phyloP scores from a whole-genome alignment of 2,329 filamentous ascomycete genomes.

The Pseudocercospora crystallina region DNA sequence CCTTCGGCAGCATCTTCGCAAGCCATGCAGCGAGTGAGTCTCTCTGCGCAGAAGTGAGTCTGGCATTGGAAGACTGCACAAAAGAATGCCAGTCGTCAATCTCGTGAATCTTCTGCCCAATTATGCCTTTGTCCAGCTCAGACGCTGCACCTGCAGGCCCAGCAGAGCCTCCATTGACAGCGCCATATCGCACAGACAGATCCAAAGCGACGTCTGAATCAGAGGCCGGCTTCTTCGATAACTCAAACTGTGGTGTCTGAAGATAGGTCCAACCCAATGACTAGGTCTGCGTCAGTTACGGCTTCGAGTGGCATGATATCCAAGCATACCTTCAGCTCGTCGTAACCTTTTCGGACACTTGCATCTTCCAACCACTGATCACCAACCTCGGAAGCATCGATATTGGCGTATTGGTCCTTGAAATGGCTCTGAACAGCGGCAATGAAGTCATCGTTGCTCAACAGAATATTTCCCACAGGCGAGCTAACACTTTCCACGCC shows the following conservation, averaged over 20 bases:
- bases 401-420: conserved; percentile 58
- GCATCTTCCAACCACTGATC: conserved; percentile 52
- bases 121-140: conserved; percentile 11
- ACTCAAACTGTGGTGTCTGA: conserved; percentile 79
- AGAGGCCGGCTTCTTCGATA: conserved; percentile 17
- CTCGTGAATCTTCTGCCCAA: conserved; percentile 50
- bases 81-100: conserved; percentile 33
- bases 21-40: too few species aligned
- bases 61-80: too few species aligned
- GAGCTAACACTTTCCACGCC: conserved; percentile 92
- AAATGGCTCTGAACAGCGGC: conserved; percentile 59
- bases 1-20: too few species aligned
- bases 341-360: conserved; percentile 61
- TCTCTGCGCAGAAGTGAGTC: too few species aligned
- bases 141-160: conserved; percentile 7
- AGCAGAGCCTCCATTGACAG: conserved; percentile 51
- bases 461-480: conserved; percentile 73
- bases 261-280: conserved; percentile 74
- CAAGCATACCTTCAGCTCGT: conserved; percentile 57
- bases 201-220: conserved; percentile 19
- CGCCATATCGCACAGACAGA: conserved; percentile 52
- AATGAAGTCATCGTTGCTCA: conserved; percentile 50
- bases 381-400: conserved; percentile 50
- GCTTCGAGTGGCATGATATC: not conserved
- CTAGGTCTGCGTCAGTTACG: conserved; percentile 43